Percentiles rank a stretch among this genome's conserved stretches.
phyloP scores from a whole-genome alignment of 164 flowering plant genomes.

The Magnolia sinica region DNA sequence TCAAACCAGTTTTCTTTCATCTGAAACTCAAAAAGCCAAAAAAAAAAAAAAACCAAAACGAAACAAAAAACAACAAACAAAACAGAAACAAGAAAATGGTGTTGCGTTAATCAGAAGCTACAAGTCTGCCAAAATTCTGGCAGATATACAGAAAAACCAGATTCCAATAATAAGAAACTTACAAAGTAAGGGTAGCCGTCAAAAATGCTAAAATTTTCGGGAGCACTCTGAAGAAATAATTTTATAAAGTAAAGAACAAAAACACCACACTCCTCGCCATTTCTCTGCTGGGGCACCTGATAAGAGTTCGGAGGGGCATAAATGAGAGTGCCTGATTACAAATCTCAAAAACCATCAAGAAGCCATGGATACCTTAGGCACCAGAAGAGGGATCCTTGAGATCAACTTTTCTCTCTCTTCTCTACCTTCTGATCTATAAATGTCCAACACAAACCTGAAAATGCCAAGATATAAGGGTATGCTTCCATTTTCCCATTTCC shows the following conservation, averaged over 20 bases:
- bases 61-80: not conserved
- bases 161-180: constrained; percentile 18
- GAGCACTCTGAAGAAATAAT: constrained; percentile 60
- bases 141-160: not conserved
- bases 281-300: constrained; percentile 79
- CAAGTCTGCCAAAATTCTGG: not conserved
- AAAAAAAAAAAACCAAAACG: not conserved
- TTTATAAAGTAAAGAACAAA: constrained; percentile 64
- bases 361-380: constrained; percentile 51
- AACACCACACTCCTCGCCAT: constrained; percentile 57
- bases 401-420: constrained; percentile 27
- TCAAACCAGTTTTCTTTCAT: constrained; percentile 16
- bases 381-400: constrained; percentile 53
- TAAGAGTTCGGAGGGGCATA: constrained; percentile 4
- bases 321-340: constrained; percentile 3
- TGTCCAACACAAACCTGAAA: constrained; percentile 61
- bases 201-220: constrained; percentile 45
- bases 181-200: constrained; percentile 64
- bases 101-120: not conserved
- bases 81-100: not conserved
- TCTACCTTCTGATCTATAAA: constrained; percentile 43
- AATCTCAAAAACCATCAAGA: not conserved
- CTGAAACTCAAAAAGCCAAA: constrained; percentile 2
- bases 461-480: constrained; percentile 1
- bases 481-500: not conserved